phyloP scores from a whole-genome alignment of 2,329 filamentous ascomycete genomes.

The Didymosphaeria variabile region DNA sequence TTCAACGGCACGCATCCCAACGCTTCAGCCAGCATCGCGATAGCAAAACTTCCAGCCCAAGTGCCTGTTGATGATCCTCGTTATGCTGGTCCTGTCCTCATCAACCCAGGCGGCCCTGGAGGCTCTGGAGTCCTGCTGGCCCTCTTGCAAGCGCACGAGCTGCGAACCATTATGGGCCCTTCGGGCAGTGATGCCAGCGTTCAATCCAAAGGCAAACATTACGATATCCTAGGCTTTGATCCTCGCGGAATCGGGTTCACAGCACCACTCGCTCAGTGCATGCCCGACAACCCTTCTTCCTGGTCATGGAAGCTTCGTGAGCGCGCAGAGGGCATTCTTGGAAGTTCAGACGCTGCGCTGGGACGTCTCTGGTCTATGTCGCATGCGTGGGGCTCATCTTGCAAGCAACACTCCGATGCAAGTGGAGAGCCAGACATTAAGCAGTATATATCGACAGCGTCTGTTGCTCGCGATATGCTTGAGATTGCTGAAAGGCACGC shows the following conservation, averaged over 20 bases:
- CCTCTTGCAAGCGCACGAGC: slow-evolving; percentile 27
- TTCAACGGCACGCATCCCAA: slow-evolving; percentile 47
- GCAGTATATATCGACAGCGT: slow-evolving; percentile 57
- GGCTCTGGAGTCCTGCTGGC: slow-evolving; percentile 51
- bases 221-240: slow-evolving; percentile 57
- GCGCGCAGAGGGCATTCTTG: slow-evolving; percentile 49
- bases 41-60: slow-evolving; percentile 43
- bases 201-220: slow-evolving; percentile 45
- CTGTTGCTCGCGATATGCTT: slow-evolving; percentile 60
- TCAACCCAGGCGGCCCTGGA: slow-evolving; percentile 58
- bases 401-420: slow-evolving; percentile 32
- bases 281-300: slow-evolving; percentile 36
- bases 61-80: slow-evolving; percentile 46
- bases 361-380: slow-evolving; percentile 54
- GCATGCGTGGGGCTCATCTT: slow-evolving; percentile 46
- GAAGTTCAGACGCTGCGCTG: slow-evolving; percentile 54
- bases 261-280: slow-evolving; percentile 47
- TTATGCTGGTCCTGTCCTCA: slow-evolving; percentile 53
- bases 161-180: slow-evolving; percentile 44
- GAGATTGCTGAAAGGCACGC: slow-evolving; percentile 57
- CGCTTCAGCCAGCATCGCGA: slow-evolving; percentile 41
- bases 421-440: slow-evolving; percentile 49
- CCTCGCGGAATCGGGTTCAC: slow-evolving; percentile 53
- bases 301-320: slow-evolving; percentile 51
- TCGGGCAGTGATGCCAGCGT: neutral